Conservation (phyloP, 352 stramenopile species). For the Globisporangium ultimum region DNA sequence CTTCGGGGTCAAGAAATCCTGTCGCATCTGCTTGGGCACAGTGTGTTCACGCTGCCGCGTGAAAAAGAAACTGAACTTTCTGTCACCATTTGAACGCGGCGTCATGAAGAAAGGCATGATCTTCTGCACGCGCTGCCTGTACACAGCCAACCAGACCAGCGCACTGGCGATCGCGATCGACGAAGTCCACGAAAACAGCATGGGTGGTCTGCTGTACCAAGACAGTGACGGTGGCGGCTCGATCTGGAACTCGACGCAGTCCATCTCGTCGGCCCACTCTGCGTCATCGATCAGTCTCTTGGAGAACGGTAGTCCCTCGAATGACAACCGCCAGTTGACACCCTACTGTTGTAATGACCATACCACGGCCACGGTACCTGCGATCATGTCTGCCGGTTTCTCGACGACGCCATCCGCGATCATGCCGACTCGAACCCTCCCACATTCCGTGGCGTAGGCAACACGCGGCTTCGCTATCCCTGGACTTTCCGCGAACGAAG, state of each 20-base stretch:
- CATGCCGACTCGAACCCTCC: neutral
- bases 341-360: neutral
- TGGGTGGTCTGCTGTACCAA: neutral
- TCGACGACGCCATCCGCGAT: neutral
- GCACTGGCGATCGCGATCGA: constrained; percentile 25
- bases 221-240: constrained; percentile 1
- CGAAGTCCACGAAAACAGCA: constrained; percentile 16
- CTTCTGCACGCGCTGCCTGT: constrained; percentile 34
- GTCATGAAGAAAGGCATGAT: constrained; percentile 33
- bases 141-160: constrained; percentile 25
- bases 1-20: constrained; percentile 23
- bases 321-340: neutral
- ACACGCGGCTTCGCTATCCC: neutral
- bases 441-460: neutral
- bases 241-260: constrained; percentile 4
- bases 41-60: constrained; percentile 33
- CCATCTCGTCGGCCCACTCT: constrained; percentile 2
- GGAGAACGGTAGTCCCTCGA: neutral
- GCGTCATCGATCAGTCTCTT: constrained; percentile 2
- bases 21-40: constrained; percentile 23
- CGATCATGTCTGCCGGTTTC: neutral
- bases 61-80: constrained; percentile 30
- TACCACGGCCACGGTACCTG: neutral
- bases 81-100: constrained; percentile 25
- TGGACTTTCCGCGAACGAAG: too few relatives aligned